Evolutionary conservation across 2,329 filamentous ascomycete species (phyloP).

Genomic region (Hortaea werneckii): DNA sequence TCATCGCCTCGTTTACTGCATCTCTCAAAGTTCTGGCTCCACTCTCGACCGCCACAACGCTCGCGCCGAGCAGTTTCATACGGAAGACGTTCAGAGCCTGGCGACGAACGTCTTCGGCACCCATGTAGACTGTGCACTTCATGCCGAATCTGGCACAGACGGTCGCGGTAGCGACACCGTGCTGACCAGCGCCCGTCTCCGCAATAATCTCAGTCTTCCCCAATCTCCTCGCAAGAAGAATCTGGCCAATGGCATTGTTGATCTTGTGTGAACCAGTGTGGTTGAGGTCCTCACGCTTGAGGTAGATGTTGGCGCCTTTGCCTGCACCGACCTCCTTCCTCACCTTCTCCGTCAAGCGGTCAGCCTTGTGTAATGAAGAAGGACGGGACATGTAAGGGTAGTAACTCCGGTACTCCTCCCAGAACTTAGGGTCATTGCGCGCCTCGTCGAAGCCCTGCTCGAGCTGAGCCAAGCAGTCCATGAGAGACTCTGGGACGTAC

Average conservation of each 20-base stretch:
- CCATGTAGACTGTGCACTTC: constrained; percentile 98
- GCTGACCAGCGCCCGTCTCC: constrained; percentile 93
- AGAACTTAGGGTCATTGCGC: constrained; percentile 80
- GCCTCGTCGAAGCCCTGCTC: constrained; percentile 86
- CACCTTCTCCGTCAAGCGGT: constrained; percentile 63
- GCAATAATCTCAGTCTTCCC: constrained; percentile 97
- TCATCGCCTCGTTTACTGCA: constrained; percentile 87
- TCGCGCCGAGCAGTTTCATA: constrained; percentile 89
- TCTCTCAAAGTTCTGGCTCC: constrained; percentile 57
- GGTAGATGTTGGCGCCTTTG: constrained; percentile 89
- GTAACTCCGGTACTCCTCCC: constrained; percentile 92
- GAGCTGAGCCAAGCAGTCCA: constrained; percentile 88
- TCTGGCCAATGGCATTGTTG: constrained; percentile 93
- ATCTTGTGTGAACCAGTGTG: constrained; percentile 99
- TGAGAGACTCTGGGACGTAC: constrained; percentile 93
- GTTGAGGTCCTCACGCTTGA: constrained; percentile 96
- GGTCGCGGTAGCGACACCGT: constrained; percentile 94
- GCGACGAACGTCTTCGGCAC: constrained; percentile 88
- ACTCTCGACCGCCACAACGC: constrained; percentile 85
- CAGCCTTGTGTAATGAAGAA: constrained; percentile 79
- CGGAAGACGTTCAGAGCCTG: constrained; percentile 98
- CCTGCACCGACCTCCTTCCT: constrained; percentile 35
- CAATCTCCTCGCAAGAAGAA: constrained; percentile 71
- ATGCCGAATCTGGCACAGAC: constrained; percentile 97
- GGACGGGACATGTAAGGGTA: constrained; percentile 97